Conservation (phyloP, 1,284 basidiomycete genomes). For the Leccinum subrobustum region DNA sequence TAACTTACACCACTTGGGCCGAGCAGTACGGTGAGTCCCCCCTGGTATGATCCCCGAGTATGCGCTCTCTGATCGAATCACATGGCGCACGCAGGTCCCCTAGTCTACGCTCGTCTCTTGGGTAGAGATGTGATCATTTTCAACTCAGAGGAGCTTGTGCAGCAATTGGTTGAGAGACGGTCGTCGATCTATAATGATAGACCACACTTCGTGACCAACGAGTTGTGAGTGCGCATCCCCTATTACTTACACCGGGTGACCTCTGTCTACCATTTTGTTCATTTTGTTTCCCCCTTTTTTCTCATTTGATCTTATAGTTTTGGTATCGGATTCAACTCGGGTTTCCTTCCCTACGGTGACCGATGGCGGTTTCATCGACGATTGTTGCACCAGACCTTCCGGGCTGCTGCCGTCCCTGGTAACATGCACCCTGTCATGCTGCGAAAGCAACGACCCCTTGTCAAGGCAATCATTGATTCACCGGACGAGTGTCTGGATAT, state of each 20-base stretch:
- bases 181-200: conserved; percentile 26
- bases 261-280: neutral
- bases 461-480: conserved; percentile 4
- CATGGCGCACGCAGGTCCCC: neutral
- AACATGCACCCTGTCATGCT: conserved; percentile 4
- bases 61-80: neutral
- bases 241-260: neutral
- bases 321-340: conserved; percentile 7
- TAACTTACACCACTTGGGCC: conserved; percentile 7
- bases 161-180: conserved; percentile 25
- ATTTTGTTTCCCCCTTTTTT: neutral
- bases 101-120: conserved; percentile 8
- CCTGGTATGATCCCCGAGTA: neutral
- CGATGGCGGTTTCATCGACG: neutral
- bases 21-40: conserved; percentile 6
- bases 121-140: conserved; percentile 21
- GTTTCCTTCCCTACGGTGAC: conserved; percentile 8
- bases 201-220: conserved; percentile 9
- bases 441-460: conserved; percentile 1
- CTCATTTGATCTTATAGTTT: neutral
- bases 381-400: conserved; percentile 1
- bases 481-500: conserved; percentile 2
- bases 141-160: conserved; percentile 22
- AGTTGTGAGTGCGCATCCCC: conserved; percentile 1
- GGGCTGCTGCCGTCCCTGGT: neutral